These are phyloP conservation scores for Diaporthe sp. DNA, from an alignment of 2,329 filamentous ascomycete genomes.

Conservation along the genomic window DNA sequence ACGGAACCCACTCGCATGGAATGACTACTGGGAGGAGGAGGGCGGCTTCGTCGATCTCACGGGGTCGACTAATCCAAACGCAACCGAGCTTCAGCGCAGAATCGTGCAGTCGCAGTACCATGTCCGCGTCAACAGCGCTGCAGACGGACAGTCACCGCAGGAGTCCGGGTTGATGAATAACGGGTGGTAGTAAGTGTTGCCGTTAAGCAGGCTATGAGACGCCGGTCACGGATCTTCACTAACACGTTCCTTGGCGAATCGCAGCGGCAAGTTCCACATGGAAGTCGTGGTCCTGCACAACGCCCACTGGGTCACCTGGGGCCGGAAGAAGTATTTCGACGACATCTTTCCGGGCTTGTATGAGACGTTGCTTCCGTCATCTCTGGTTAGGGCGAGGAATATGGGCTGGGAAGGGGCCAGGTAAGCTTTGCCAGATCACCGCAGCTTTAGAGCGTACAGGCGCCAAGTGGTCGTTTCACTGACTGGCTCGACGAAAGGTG, in stretches of 20 bases:
- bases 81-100: conserved; percentile 59
- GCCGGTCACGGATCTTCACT: background rate
- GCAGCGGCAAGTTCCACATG: conserved; percentile 55
- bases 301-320: conserved; percentile 54
- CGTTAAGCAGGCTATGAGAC: too few species aligned
- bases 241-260: background rate
- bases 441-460: too few species aligned
- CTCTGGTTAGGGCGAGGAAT: background rate
- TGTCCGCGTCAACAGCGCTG: conserved; percentile 58
- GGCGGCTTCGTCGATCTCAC: conserved; percentile 15
- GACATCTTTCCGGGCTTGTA: conserved; percentile 53
- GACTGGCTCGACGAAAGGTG: background rate
- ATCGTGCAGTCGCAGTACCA: conserved; percentile 60
- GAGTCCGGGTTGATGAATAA: conserved; percentile 62
- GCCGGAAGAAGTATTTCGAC: conserved; percentile 51
- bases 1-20: background rate
- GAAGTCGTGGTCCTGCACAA: conserved; percentile 57
- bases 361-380: conserved; percentile 39
- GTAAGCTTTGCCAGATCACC: background rate
- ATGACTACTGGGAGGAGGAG: background rate
- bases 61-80: conserved; percentile 51
- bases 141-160: conserved; percentile 54
- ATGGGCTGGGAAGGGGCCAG: conserved; percentile 26
- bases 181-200: conserved; percentile 55
- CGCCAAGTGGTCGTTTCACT: accelerated